phyloP scores from a whole-genome alignment of 1,284 basidiomycete species.

The Malassezia slooffiae region DNA sequence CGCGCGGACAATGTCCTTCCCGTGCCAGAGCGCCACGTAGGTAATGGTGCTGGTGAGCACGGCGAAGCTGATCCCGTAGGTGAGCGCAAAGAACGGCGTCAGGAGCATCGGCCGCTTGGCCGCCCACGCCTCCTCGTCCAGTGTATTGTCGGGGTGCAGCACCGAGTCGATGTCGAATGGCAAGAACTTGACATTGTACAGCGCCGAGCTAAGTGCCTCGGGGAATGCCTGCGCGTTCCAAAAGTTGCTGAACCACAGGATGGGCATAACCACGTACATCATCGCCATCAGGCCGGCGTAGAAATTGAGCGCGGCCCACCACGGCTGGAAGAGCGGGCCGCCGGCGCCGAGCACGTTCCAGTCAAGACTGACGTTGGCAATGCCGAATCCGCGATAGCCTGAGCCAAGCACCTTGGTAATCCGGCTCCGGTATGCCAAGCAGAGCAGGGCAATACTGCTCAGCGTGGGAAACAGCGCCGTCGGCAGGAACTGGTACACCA shows the following conservation, averaged over 20 bases:
- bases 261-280: slow-evolving; percentile 50
- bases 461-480: slow-evolving; percentile 50
- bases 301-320: slow-evolving; percentile 49
- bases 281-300: slow-evolving; percentile 45
- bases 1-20: slow-evolving; percentile 50
- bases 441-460: slow-evolving; percentile 50
- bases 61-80: slow-evolving; percentile 50
- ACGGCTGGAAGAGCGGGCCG: slow-evolving; percentile 51
- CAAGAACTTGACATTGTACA: slow-evolving; percentile 41
- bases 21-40: slow-evolving; percentile 52
- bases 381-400: slow-evolving; percentile 51
- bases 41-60: slow-evolving; percentile 50
- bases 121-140: slow-evolving; percentile 48
- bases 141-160: slow-evolving; percentile 45
- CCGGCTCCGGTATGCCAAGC: slow-evolving; percentile 46
- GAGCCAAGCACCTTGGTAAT: slow-evolving; percentile 46
- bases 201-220: slow-evolving; percentile 48
- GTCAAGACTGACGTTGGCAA: slow-evolving; percentile 50
- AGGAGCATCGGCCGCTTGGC: slow-evolving; percentile 48
- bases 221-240: slow-evolving; percentile 48
- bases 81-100: slow-evolving; percentile 50
- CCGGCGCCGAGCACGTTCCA: slow-evolving; percentile 50
- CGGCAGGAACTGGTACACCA: slow-evolving; percentile 50
- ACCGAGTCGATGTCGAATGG: slow-evolving; percentile 31
- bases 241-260: slow-evolving; percentile 49